Evolutionary conservation across 768 basidiomycete genomes (phyloP), one percentile per base, ranked within the genome.

Genomic region (Hemileccinum impolitum): DNA sequence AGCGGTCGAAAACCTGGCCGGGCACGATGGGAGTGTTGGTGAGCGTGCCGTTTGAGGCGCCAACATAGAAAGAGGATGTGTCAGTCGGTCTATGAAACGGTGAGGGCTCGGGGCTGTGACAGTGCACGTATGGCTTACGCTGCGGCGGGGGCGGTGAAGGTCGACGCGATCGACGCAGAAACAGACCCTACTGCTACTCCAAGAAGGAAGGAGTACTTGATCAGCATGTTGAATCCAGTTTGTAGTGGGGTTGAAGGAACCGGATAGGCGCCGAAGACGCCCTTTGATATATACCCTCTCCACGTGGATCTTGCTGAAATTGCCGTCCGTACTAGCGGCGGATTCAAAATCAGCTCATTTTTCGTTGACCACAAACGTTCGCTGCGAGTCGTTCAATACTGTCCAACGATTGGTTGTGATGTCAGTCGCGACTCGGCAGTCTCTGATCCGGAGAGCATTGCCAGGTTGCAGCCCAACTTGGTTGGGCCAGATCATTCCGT

Each of bases 1-100:
- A 72, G 6, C 77, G 68, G 52, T 77, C 70, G 50, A 77, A 80
- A 17, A 64, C 66, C 45, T 67, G 64, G 34, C 78, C 79, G 1
- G 65, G 35, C 4, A 79, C 75, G 38, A 65, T 30, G 12, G 67
- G 59, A 1, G 57, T 18, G 53, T 73, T 73, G 28, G 67, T 51
- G 39, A 80, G 68, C 12, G 77, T 75, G 50, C 61, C 61, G 52
- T 79, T 79, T 44, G 62, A 68, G 21, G 57, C 31, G 13, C 76
- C 76, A 19, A 66, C 55, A 55, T 78, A 78, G 64, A 73, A 73
- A 34, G 70, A 2, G 25, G 59, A 69, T n/a, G 53, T 47, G 36
- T 55, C 59, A 4, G 65, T 65, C 3, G 65, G 65, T 41, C 67
- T 68, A 37, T 14, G 21, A 32, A 25, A 30, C 9, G 15, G 31